These are phyloP conservation scores for Penicillium nucicola DNA, from an alignment of 495 filamentous ascomycete genomes.

Conservation along the genomic window DNA sequence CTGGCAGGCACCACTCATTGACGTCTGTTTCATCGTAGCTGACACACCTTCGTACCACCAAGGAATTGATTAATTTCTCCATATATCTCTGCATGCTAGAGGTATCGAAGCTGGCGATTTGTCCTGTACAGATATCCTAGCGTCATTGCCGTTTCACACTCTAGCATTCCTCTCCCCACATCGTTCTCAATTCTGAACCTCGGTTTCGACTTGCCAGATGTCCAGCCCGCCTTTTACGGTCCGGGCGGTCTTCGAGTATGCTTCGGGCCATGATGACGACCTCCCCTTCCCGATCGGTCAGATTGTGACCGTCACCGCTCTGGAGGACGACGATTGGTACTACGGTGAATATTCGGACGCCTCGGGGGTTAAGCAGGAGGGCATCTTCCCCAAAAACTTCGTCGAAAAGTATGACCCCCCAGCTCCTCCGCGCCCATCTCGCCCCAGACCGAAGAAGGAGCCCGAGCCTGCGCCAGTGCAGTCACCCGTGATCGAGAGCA, in stretches of 20 bases:
- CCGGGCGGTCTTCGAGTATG: conserved; percentile 91
- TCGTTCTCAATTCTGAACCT: conserved; percentile 18
- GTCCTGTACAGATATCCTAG: conserved; percentile 18
- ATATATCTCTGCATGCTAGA: conserved; percentile 16
- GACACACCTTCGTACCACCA: conserved; percentile 10
- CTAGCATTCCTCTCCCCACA: conserved; percentile 20
- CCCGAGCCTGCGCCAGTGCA: conserved; percentile 41
- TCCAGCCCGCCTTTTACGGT: conserved; percentile 82
- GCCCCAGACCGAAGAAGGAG: conserved; percentile 75
- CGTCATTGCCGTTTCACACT: conserved; percentile 16
- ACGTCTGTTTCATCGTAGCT: conserved; percentile 20
- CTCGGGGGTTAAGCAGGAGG: conserved; percentile 69
- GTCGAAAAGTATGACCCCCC: conserved; percentile 92
- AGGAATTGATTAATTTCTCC: conserved; percentile 4
- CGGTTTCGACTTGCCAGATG: conserved; percentile 54
- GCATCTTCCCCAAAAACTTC: conserved; percentile 95
- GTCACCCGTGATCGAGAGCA: conserved; percentile 21
- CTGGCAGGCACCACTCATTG: conserved; percentile 23
- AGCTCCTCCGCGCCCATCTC: conserved; percentile 78
- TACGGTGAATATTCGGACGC: conserved; percentile 82
- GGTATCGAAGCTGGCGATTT: conserved; percentile 14
- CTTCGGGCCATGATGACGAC: conserved; percentile 89
- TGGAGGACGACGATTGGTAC: conserved; percentile 95
- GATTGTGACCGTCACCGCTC: conserved; percentile 87
- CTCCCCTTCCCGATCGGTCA: conserved; percentile 82